phyloP scores from a whole-genome alignment of 2,329 filamentous ascomycete species.

The Ascochyta clinopodiicola region DNA sequence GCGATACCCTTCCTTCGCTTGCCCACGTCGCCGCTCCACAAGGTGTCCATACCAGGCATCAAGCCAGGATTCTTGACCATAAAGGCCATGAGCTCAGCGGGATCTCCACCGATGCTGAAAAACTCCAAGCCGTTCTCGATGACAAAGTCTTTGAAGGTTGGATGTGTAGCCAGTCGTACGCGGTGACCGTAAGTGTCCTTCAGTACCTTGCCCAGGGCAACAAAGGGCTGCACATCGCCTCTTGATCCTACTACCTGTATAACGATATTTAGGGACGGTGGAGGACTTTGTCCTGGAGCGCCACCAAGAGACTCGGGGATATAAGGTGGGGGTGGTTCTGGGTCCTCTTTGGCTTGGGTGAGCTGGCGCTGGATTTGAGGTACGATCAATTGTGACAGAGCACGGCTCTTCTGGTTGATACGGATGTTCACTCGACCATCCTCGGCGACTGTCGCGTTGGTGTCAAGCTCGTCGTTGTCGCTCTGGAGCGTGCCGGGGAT shows the following conservation, averaged over 20 bases:
- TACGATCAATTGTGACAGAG: constrained; percentile 46
- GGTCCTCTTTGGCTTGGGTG: constrained; percentile 55
- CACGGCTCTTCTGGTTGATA: constrained; percentile 48
- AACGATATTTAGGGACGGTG: constrained; percentile 57
- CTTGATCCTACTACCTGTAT: constrained; percentile 58
- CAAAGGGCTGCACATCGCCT: constrained; percentile 59
- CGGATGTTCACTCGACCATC: constrained; percentile 52
- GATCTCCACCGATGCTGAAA: constrained; percentile 57
- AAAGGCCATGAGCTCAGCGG: constrained; percentile 68
- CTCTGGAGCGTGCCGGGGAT: constrained; percentile 48
- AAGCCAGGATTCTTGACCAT: constrained; percentile 90
- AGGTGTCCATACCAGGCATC: constrained; percentile 80
- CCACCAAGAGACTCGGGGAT: constrained; percentile 76
- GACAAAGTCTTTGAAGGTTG: constrained; percentile 57
- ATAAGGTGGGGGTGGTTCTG: constrained; percentile 69
- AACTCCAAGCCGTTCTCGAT: constrained; percentile 59
- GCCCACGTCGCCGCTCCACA: constrained; percentile 78
- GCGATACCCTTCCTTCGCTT: constrained; percentile 77
- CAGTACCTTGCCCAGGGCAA: constrained; percentile 57
- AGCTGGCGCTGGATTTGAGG: constrained; percentile 49
- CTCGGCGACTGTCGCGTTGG: constrained; percentile 53
- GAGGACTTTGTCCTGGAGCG: constrained; percentile 60
- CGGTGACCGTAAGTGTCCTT: constrained; percentile 57
- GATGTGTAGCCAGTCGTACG: constrained; percentile 57
- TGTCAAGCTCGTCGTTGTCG: constrained; percentile 49